phyloP scores from a whole-genome alignment of 768 basidiomycete species.

The Lactarius sp. region DNA sequence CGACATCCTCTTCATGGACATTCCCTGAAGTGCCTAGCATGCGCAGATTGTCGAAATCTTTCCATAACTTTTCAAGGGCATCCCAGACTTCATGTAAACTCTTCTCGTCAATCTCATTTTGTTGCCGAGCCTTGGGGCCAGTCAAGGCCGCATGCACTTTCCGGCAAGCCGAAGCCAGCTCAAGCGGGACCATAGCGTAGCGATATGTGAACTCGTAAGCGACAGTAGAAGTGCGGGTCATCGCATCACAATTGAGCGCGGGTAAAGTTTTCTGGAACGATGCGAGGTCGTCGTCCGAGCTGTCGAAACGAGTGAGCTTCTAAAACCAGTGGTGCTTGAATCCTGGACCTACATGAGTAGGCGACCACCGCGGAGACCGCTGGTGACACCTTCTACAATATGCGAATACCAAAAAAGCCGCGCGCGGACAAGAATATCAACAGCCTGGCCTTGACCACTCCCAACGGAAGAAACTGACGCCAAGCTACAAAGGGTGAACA shows the following conservation, averaged over 20 bases:
- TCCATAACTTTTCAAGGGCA: constrained; percentile 75
- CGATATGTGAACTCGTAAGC: constrained; percentile 52
- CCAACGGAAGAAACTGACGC: constrained; percentile 42
- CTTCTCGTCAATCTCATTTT: constrained; percentile 52
- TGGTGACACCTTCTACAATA: constrained; percentile 78
- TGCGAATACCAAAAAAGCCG: constrained; percentile 89
- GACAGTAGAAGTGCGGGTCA: constrained; percentile 36
- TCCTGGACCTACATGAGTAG: constrained; percentile 59
- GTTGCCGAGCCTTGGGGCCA: constrained; percentile 65
- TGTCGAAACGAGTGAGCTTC: constrained; percentile 30
- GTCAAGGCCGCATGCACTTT: constrained; percentile 75
- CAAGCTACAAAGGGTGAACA: constrained; percentile 65
- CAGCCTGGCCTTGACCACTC: constrained; percentile 49
- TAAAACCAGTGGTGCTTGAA: constrained; percentile 11
- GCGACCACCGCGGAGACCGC: constrained; percentile 79
- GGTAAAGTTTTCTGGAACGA: constrained; percentile 60
- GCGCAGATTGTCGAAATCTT: constrained; percentile 69
- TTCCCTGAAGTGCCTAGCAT: constrained; percentile 37
- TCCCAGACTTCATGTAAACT: constrained; percentile 81
- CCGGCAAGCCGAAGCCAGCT: constrained; percentile 72
- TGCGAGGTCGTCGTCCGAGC: constrained; percentile 70
- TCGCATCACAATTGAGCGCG: constrained; percentile 19
- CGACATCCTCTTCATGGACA: constrained; percentile 48
- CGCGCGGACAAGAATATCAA: constrained; percentile 58
- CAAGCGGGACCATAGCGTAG: constrained; percentile 64